Base-by-base conservation (phyloP, 257 asterid genomes). In the Nicotiana undulata region DNA sequence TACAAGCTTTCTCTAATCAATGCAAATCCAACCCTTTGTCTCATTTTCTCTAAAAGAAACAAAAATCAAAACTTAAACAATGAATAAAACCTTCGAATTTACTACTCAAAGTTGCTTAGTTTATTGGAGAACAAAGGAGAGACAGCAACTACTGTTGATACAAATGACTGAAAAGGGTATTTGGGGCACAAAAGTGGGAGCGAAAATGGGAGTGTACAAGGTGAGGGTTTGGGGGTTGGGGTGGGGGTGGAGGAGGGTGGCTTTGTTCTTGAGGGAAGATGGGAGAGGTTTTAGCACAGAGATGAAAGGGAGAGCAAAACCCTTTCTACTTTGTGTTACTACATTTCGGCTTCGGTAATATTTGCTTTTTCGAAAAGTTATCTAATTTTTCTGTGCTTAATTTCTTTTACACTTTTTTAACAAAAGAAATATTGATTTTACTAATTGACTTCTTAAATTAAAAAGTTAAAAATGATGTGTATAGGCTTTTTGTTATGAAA, bases 1-100 rank as follows among this genome's bases (percentile, higher is more conserved):
- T 52, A 65, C 13, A 74, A 67, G 75, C 82, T 75, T 26, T 83
- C 77, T 81, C 75, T 78, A 77, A 81, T 44, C 44, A 81, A 83
- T 44, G 49, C 72, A 22, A 66, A 29, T 31, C 58, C 80, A 77
- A 70, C 29, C 85, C 82, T 64, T 52, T 31, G 55, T 20, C 75
- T 83, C 89, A 86, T 86, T 63, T 85, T 76, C 29, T 79, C 9
- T 20, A 1, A 28, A 20, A 40, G 10, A 3, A 6, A 65, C 4
- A 32, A 17, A 68, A 28, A 68, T 0, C 9, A 37, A 70, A 70
- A 20, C 32, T 70, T 70, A 22, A 9, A 22, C 24, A 70, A 70
- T 11, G 24, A 44, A 70, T 2, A 61, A 1, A 61, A 6, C 31
- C 77, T 68, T 68, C 55, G 44, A 70, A 22, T 40, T 68, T 44